Base-by-base conservation (phyloP, 768 basidiomycete species). In the Hygrocybe punicea region DNA sequence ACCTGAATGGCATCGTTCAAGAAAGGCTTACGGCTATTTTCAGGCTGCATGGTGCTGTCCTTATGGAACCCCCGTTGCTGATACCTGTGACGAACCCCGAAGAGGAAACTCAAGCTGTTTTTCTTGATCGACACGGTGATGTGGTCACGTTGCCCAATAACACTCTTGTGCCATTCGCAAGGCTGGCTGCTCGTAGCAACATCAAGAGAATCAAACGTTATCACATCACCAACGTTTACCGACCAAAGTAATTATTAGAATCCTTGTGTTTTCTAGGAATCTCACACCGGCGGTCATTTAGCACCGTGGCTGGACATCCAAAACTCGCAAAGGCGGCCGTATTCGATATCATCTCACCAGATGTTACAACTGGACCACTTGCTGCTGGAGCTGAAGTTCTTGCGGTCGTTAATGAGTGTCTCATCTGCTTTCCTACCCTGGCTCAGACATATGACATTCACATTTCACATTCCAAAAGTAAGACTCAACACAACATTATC, bases 31-130 rank as follows among this genome's bases (percentile, higher is more conserved):
- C 82, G 2, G 75, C 86, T 2, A 85, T 94, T 16, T 95, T 96
- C 70, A 83, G 86, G 36, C 78, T 95, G 4, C 95, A 95, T 65
- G 95, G 95, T 6, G 94, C 95, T 3, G 84, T 96, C 1, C 85
- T 93, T 60, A 86, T 87, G 71, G 89, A 91, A 62, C 87, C 93
- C 1, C 88, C 93, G 0, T 70, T 95, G n/a, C 76, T 97, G 10
- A 83, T 92, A 68, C 94, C 89, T 1, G 77, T 83, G 2, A 77
- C 82, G 48, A 79, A 85, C 29, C 73, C 78, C 3, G 82, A 84
- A 16, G 86, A 89, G 29, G 83, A 79, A 40, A 81, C 78, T 6
- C 83, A 86, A 25, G 90, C 88, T 2, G 76, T 84, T 6, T 84
- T 92, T 61, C 80, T 98, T 29, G 94, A 96, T 71, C 76, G 83